Conservation (phyloP, 768 basidiomycete species). For the Tylopilus felleus region DNA sequence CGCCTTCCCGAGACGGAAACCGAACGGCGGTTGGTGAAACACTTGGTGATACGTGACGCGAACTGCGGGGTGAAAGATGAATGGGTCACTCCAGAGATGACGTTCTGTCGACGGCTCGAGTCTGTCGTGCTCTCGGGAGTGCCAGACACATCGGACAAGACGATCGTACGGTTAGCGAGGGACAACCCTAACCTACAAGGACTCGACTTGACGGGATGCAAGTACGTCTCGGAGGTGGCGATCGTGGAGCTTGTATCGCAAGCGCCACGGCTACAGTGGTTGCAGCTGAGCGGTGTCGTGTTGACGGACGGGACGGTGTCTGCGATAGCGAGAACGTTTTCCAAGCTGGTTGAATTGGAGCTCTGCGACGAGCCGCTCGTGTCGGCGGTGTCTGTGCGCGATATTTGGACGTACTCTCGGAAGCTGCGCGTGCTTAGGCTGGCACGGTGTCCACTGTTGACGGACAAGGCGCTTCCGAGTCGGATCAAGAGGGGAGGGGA, state of each 20-base stretch:
- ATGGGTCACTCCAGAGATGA: slow-evolving; percentile 54
- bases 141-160: slow-evolving; percentile 62
- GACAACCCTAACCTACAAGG: slow-evolving; percentile 67
- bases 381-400: slow-evolving; percentile 66
- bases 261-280: slow-evolving; percentile 65
- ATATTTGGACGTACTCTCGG: slow-evolving; percentile 79
- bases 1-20: slow-evolving; percentile 56
- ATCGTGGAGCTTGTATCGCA: slow-evolving; percentile 68
- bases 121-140: slow-evolving; percentile 69
- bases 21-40: slow-evolving; percentile 57
- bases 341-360: slow-evolving; percentile 79
- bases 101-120: slow-evolving; percentile 61
- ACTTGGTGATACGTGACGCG: slow-evolving; percentile 51
- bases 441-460: slow-evolving; percentile 71
- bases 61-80: slow-evolving; percentile 50
- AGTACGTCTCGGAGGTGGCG: slow-evolving; percentile 71
- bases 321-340: slow-evolving; percentile 70
- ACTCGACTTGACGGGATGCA: slow-evolving; percentile 74
- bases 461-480: slow-evolving; percentile 77
- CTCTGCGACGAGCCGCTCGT: slow-evolving; percentile 65
- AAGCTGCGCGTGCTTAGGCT: slow-evolving; percentile 74
- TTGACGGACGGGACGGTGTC: slow-evolving; percentile 61
- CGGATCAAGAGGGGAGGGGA: slow-evolving; percentile 35
- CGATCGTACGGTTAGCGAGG: slow-evolving; percentile 59
- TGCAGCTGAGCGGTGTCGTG: slow-evolving; percentile 67